Evolutionary conservation across 2,329 filamentous ascomycete genomes (phyloP).

Genomic region (Trichoderma simmonsii): DNA sequence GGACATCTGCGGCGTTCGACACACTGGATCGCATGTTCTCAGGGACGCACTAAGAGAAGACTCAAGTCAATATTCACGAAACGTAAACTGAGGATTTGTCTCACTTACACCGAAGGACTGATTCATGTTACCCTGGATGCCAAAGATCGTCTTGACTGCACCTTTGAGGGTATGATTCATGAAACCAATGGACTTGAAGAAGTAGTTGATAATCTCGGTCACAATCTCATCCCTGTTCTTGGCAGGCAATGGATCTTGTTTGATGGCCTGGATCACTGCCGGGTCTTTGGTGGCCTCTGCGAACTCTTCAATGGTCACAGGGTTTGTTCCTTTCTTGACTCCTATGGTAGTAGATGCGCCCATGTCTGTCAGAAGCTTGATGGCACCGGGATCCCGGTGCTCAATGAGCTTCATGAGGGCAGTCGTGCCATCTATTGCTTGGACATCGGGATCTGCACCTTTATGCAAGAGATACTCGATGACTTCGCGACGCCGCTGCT

Average conservation of each 20-base stretch:
- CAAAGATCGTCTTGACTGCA: not conserved
- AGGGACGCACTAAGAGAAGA: not conserved
- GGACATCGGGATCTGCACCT: not conserved
- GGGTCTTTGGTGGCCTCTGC: not conserved
- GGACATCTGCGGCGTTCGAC: not conserved
- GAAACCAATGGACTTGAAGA: not conserved
- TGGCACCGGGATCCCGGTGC: not conserved
- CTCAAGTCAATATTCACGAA: not conserved
- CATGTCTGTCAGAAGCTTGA: not conserved
- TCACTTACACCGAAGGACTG: not conserved
- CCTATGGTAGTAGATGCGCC: not conserved
- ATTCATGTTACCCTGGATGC: not conserved
- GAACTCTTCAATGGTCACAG: not conserved
- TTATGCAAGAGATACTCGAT: not conserved
- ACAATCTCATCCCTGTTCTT: not conserved
- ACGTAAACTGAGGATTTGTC: not conserved
- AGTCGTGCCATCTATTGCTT: not conserved
- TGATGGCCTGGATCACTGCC: not conserved
- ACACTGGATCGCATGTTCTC: not conserved
- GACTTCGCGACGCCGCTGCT: not conserved
- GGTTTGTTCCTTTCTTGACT: not conserved
- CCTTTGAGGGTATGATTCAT: not conserved
- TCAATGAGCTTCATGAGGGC: conserved; percentile 11
- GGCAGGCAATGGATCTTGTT: not conserved
- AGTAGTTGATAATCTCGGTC: not conserved